Conservation (phyloP, 768 basidiomycete species). For the Termitomyces sp. region DNA sequence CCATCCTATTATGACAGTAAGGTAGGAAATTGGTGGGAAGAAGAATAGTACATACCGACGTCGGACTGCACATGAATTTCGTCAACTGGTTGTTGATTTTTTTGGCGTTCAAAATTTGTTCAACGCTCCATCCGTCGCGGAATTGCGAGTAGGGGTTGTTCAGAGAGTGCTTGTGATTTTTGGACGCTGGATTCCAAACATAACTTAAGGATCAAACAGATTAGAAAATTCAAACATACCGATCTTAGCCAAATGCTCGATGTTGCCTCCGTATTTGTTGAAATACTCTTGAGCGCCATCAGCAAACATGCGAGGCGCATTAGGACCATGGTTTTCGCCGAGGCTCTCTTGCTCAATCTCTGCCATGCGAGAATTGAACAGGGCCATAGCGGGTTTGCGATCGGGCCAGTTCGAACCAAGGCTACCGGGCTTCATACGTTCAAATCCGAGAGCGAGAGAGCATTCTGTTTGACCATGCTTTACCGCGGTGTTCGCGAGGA, state of each 20-base stretch:
- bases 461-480: conserved; percentile 69
- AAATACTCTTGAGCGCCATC: conserved; percentile 78
- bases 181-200: conserved; percentile 44
- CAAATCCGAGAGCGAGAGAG: conserved; percentile 79
- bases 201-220: background rate
- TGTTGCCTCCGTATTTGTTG: conserved; percentile 60
- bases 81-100: conserved; percentile 72
- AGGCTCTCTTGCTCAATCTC: conserved; percentile 43
- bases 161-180: conserved; percentile 78
- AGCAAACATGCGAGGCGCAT: conserved; percentile 68
- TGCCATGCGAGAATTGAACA: conserved; percentile 35
- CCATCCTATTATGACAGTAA: conserved; percentile 44
- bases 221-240: conserved; percentile 33
- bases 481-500: conserved; percentile 64
- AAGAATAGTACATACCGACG: conserved; percentile 43
- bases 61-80: conserved; percentile 85
- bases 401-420: conserved; percentile 62
- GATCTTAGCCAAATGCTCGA: conserved; percentile 70
- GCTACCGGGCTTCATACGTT: conserved; percentile 76
- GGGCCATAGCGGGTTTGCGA: conserved; percentile 38
- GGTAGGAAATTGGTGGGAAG: no score
- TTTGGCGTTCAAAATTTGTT: conserved; percentile 60
- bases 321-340: conserved; percentile 64
- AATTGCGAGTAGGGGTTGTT: conserved; percentile 89
- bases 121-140: conserved; percentile 67